Base-by-base conservation (phyloP, 2,329 filamentous ascomycete genomes). In the Pseudogymnoascus sp. region DNA sequence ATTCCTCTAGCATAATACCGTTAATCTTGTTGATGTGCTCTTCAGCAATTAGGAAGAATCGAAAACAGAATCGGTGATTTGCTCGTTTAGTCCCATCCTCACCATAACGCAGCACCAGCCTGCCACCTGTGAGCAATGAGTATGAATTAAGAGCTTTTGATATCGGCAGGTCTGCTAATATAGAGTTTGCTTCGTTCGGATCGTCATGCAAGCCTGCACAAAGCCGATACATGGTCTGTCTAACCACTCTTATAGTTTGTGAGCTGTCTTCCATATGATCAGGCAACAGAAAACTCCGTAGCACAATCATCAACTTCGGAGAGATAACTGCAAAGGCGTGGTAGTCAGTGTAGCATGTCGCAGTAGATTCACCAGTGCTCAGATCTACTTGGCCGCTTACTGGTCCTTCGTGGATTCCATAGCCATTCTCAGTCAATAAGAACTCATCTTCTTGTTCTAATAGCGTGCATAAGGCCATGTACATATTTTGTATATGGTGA, bases 11-110 rank as follows among this genome's bases (percentile, higher is more conserved):
- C 1, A 73, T 33, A 12, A 72, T 67, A 7, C 41, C 57, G 60
- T 74, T 74, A 61, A 74, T 72, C 3, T 41, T 70, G 59, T 73
- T 60, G 36, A 71, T 68, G 39, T 74, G 69, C 3, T 67, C 58
- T 4, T 54, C 63, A 0, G 41, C 39, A 36, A 73, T 60, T 6
- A 66, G 64, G 50, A 72, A 73, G 62, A 71, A 70, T 8, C 37
- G 18, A 58, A 74, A 74, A 63, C 61, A 68, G 62, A 73, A 74
- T 11, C 62, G 66, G 64, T 73, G 54, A 5, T 58, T 50, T 20
- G 64, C 65, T 14, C 59, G 50, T 7, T 12, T 47, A 5, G n/a
- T 41, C 5, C 66, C 59, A 18, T 68, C 57, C 43, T 67, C 61
- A 5, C 63, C 65, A 41, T 43, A 14, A 57, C 12, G 39, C 8